A percentile compares a stretch with the other conserved stretches of the same genome.
Evolutionary conservation across 306 rosid genomes (phyloP).

Genomic region (Glycine latifolia): DNA sequence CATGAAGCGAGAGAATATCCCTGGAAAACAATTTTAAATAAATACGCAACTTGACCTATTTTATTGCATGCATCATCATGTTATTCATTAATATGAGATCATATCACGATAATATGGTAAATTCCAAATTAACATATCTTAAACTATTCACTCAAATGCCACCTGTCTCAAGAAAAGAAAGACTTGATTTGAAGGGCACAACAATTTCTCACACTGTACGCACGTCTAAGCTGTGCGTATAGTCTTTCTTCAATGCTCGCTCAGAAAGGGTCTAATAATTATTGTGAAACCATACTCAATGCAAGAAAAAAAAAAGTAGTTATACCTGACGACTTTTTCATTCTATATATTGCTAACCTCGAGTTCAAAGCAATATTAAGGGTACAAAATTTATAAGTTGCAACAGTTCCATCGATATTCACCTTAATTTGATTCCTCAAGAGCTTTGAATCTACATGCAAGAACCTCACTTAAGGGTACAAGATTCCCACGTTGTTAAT

Average conservation of each 20-base stretch:
- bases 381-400: background rate
- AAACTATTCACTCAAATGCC: background rate
- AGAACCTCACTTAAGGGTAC: background rate
- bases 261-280: background rate
- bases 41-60: background rate
- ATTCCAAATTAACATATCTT: too few species aligned
- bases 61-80: background rate
- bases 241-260: background rate
- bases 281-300: background rate
- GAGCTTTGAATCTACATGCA: background rate
- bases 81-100: background rate
- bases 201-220: too few species aligned
- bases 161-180: background rate
- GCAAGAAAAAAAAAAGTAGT: too few species aligned
- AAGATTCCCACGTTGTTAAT: background rate
- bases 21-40: background rate
- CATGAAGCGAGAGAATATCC: background rate
- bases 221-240: too few species aligned
- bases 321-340: too few species aligned
- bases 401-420: background rate
- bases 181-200: too few species aligned
- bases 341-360: background rate
- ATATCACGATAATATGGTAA: too few species aligned
- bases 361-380: background rate
- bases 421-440: slow-evolving; percentile 1